Evolutionary conservation across 1,284 basidiomycete species (phyloP).

Genomic region (Ustilago hordei): DNA sequence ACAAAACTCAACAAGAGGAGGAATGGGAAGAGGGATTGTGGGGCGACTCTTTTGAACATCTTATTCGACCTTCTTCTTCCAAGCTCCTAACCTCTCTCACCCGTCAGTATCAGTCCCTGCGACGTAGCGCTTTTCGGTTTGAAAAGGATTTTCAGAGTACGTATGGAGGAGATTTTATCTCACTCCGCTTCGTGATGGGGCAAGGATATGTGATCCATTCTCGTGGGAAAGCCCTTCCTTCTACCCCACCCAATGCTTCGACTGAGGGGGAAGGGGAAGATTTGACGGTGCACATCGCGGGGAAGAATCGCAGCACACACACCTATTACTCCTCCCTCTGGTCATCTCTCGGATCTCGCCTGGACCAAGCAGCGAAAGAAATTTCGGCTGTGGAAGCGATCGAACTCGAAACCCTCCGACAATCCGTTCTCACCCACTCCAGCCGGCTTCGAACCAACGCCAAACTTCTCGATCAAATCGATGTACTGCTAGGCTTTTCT

Average conservation of each 20-base stretch:
- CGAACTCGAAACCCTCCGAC: constrained; percentile 58
- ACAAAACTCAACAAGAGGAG: not conserved
- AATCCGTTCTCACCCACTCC: constrained; percentile 34
- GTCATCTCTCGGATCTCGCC: constrained; percentile 49
- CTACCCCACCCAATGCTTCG: constrained; percentile 4
- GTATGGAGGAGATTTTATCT: constrained; percentile 39
- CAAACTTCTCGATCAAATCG: constrained; percentile 86
- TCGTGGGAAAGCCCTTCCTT: constrained; percentile 28
- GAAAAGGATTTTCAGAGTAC: constrained; percentile 41
- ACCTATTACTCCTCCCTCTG: constrained; percentile 60
- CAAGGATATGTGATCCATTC: constrained; percentile 67
- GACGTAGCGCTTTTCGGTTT: constrained; percentile 42
- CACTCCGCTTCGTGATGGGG: constrained; percentile 57
- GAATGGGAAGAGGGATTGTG: constrained; percentile 30
- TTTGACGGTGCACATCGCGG: constrained; percentile 49
- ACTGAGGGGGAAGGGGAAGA: constrained; percentile 10
- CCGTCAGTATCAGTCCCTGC: constrained; percentile 40
- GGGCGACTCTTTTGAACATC: constrained; percentile 65
- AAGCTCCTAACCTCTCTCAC: constrained; percentile 42
- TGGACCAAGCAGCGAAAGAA: constrained; percentile 46
- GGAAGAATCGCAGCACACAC: constrained; percentile 55
- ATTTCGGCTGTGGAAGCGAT: constrained; percentile 47
- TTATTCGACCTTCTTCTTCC: constrained; percentile 62
- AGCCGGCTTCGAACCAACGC: constrained; percentile 77
- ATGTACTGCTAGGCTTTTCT: constrained; percentile 85